phyloP scores from a whole-genome alignment of 176 grass and related monocot species.

The Carex cristatella region DNA sequence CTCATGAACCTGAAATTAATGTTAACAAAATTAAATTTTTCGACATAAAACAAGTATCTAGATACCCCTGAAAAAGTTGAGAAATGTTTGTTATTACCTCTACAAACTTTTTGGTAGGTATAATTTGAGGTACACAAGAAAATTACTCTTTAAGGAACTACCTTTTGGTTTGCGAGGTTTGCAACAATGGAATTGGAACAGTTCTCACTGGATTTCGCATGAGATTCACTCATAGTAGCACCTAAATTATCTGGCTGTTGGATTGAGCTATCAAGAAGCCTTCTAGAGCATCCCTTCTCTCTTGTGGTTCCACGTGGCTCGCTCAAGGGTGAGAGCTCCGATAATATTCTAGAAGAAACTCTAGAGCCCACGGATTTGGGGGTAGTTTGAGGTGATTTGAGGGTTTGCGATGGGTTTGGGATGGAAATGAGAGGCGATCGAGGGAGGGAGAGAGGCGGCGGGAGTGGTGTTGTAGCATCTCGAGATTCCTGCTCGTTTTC shows the following conservation, averaged over 20 bases:
- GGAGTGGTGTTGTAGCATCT: background rate
- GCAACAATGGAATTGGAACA: constrained; percentile 33
- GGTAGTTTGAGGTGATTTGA: constrained; percentile 52
- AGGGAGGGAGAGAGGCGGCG: constrained; percentile 23
- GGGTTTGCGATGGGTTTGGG: constrained; percentile 47
- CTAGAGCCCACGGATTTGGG: constrained; percentile 46
- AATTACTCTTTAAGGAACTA: constrained; percentile 14
- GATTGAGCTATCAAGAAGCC: constrained; percentile 33
- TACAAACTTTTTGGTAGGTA: background rate
- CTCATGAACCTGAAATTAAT: constrained; percentile 45
- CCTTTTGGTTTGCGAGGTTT: constrained; percentile 57
- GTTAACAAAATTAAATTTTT: background rate
- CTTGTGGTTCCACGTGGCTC: constrained; percentile 25
- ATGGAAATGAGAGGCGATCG: constrained; percentile 76
- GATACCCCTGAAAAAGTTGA: background rate
- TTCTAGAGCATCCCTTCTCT: constrained; percentile 45
- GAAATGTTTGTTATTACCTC: background rate
- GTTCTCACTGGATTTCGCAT: constrained; percentile 33
- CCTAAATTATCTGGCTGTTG: constrained; percentile 38
- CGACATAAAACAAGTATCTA: background rate
- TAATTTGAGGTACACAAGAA: constrained; percentile 3
- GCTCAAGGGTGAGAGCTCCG: constrained; percentile 22
- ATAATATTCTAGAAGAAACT: background rate
- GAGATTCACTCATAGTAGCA: constrained; percentile 27
- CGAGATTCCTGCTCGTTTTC: constrained; percentile 54